phyloP scores from a whole-genome alignment of 2,329 filamentous ascomycete genomes.

The Acephala macrosclerotiorum region DNA sequence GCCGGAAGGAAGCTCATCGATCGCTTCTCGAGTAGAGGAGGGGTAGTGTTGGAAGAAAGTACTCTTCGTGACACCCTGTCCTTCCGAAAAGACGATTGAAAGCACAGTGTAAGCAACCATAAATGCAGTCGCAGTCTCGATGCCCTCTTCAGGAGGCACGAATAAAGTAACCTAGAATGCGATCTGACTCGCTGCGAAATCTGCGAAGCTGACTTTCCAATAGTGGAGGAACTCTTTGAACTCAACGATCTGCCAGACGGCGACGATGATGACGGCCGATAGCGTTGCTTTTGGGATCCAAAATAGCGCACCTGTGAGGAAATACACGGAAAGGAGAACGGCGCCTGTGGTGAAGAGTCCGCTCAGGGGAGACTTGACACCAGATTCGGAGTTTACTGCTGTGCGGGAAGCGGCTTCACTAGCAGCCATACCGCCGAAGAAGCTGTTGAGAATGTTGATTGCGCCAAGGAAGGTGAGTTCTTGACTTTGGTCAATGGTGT shows the following conservation, averaged over 20 bases:
- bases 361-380: constrained; percentile 66
- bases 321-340: constrained; percentile 70
- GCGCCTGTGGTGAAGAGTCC: constrained; percentile 67
- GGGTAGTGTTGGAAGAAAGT: constrained; percentile 7
- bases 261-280: constrained; percentile 62
- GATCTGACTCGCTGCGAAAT: constrained; percentile 69
- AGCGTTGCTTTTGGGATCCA: constrained; percentile 73
- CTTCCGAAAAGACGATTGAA: constrained; percentile 19
- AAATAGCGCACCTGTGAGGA: constrained; percentile 67
- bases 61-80: not conserved
- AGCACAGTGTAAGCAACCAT: constrained; percentile 24
- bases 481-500: constrained; percentile 69
- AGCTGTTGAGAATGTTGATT: constrained; percentile 68
- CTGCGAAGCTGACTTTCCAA: constrained; percentile 69
- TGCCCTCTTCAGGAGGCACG: constrained; percentile 64
- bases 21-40: not conserved
- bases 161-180: constrained; percentile 72
- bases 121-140: constrained; percentile 27
- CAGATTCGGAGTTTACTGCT: constrained; percentile 70
- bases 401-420: constrained; percentile 73
- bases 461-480: constrained; percentile 70
- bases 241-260: constrained; percentile 26
- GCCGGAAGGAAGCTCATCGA: constrained; percentile 12
- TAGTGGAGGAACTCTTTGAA: constrained; percentile 55
- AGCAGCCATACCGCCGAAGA: constrained; percentile 69